Percentiles rank a stretch among this genome's conserved stretches.
These are phyloP conservation scores for Leccinellum rugosiceps DNA, from an alignment of 768 basidiomycete species.

Conservation along the genomic window DNA sequence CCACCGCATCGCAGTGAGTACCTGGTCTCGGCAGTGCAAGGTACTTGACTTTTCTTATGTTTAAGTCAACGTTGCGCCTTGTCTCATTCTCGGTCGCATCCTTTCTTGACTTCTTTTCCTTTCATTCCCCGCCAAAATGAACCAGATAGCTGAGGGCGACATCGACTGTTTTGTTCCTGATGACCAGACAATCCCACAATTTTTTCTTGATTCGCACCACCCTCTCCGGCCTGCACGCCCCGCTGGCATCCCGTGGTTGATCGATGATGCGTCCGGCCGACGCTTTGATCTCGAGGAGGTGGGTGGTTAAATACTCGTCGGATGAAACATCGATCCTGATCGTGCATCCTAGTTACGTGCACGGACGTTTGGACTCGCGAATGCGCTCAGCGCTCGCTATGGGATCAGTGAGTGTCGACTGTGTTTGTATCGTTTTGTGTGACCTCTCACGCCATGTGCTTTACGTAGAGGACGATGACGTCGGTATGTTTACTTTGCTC, in stretches of 20 bases:
- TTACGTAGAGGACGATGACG: conserved; percentile 43
- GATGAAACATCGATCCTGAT: too few relatives aligned
- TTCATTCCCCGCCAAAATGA: neutral
- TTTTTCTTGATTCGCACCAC: conserved; percentile 38
- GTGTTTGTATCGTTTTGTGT: neutral
- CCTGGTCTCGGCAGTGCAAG: too few relatives aligned
- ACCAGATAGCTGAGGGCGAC: neutral
- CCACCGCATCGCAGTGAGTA: too few relatives aligned
- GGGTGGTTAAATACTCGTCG: conserved; percentile 3
- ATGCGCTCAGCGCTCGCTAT: too few relatives aligned
- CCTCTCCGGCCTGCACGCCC: conserved; percentile 45
- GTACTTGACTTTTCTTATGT: too few relatives aligned
- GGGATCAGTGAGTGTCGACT: conserved; percentile 38
- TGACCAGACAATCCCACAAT: conserved; percentile 56
- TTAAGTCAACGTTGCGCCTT: too few relatives aligned
- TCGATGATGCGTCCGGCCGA: conserved; percentile 55
- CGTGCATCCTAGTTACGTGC: too few relatives aligned
- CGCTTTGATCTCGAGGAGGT: conserved; percentile 48
- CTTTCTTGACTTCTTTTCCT: too few relatives aligned
- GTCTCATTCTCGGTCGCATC: too few relatives aligned
- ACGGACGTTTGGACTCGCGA: conserved; percentile 54
- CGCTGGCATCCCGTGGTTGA: conserved; percentile 49
- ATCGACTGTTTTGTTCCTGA: conserved; percentile 50
- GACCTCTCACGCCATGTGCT: conserved; percentile 1
- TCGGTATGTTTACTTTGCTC: conserved; percentile 31